A percentile compares a stretch with the other conserved stretches of the same genome.
Evolutionary conservation across 1,284 basidiomycete genomes (phyloP).

Genomic region (Pseudozyma pruni): DNA sequence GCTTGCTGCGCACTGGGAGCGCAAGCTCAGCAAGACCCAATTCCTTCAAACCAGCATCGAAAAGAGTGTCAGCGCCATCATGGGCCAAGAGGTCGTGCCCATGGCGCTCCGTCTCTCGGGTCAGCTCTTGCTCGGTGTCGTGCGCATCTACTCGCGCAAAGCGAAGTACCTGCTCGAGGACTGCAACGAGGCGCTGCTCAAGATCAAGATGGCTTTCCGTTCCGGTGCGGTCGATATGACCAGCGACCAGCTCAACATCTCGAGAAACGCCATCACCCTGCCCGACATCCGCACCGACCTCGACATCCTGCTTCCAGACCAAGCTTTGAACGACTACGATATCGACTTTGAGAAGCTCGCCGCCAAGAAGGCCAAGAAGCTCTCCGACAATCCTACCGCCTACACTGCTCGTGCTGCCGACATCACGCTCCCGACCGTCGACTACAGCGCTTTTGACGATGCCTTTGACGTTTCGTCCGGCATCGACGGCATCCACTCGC

Average conservation of each 20-base stretch:
- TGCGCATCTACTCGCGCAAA: constrained; percentile 95
- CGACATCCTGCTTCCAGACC: constrained; percentile 81
- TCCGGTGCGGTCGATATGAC: constrained; percentile 93
- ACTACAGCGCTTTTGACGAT: constrained; percentile 52
- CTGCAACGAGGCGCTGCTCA: constrained; percentile 92
- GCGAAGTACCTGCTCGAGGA: constrained; percentile 97
- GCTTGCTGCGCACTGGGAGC: constrained; percentile 98
- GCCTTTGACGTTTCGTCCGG: constrained; percentile 50
- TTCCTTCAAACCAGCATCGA: constrained; percentile 93
- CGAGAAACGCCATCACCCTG: constrained; percentile 85
- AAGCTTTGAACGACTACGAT: constrained; percentile 57
- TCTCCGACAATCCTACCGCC: constrained; percentile 30
- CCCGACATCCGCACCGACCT: constrained; percentile 79
- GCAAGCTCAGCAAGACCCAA: constrained; percentile 94
- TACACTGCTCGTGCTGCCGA: constrained; percentile 78
- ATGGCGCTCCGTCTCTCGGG: constrained; percentile 95
- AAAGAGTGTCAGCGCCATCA: constrained; percentile 82
- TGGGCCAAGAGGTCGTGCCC: constrained; percentile 80
- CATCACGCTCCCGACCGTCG: constrained; percentile 70
- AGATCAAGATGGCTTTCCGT: constrained; percentile 95
- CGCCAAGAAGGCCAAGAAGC: constrained; percentile 71
- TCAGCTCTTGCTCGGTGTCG: constrained; percentile 92
- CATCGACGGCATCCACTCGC: constrained; percentile 56
- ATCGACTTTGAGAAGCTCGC: constrained; percentile 74
- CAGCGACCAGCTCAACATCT: constrained; percentile 87